phyloP scores from a whole-genome alignment of 2,329 filamentous ascomycete genomes.

The Elsinoe perseae region DNA sequence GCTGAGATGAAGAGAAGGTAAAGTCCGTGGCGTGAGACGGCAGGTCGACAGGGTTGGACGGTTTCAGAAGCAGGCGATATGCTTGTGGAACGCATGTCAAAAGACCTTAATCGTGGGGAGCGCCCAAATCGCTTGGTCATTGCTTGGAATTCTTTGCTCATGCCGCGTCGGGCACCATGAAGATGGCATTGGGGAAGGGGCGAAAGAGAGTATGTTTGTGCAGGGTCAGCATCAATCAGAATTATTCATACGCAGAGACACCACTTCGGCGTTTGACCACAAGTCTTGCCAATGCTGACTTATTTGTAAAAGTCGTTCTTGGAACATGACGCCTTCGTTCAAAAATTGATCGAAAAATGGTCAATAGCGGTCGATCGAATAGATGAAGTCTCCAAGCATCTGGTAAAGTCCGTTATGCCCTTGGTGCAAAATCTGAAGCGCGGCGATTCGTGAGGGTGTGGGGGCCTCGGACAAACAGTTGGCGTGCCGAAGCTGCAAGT shows the following conservation, averaged over 20 bases:
- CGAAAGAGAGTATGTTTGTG: not conserved
- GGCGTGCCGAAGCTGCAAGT: conserved; percentile 6
- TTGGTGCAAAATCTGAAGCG: not conserved
- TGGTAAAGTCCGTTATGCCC: not conserved
- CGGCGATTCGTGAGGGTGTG: not conserved
- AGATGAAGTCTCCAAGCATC: not conserved
- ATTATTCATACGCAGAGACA: not conserved
- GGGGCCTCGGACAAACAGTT: conserved; percentile 4
- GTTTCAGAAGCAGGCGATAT: not conserved
- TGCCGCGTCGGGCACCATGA: no score
- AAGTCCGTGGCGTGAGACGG: conserved; percentile 3
- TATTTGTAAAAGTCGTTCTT: not conserved
- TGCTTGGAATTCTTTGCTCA: not conserved
- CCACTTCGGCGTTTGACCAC: not conserved
- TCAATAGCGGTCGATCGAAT: conserved; percentile 10
- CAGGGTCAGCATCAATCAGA: not conserved
- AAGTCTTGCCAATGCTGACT: not conserved
- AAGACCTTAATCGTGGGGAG: not conserved
- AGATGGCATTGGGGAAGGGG: no score
- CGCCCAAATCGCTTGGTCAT: not conserved
- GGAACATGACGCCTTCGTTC: not conserved
- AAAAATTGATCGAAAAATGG: not conserved
- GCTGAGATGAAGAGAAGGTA: not conserved
- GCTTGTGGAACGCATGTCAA: conserved; percentile 12
- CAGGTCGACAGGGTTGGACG: not conserved